phyloP scores from a whole-genome alignment of 768 basidiomycete genomes.

The Pleurotus cornucopiae region DNA sequence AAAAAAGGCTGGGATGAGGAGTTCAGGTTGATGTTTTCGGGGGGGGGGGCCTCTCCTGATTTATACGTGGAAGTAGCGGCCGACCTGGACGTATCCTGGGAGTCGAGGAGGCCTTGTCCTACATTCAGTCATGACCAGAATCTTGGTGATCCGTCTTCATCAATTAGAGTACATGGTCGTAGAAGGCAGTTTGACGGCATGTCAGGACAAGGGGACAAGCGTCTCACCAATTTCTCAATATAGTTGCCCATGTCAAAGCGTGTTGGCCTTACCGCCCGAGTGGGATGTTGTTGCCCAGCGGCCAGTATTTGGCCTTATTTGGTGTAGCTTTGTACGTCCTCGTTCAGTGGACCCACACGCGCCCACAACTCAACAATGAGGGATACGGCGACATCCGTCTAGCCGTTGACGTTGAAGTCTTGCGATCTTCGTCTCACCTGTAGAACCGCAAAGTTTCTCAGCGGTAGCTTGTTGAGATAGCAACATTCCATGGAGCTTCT shows the following conservation, averaged over 20 bases:
- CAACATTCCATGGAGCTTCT: neutral
- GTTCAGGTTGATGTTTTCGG: no score
- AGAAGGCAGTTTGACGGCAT: no score
- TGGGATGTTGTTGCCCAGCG: neutral
- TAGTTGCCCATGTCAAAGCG: conserved; percentile 1
- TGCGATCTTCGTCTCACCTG: no score
- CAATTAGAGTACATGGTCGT: no score
- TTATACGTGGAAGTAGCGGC: conserved; percentile 3
- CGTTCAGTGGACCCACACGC: conserved; percentile 7
- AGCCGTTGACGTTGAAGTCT: no score
- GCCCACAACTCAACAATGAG: neutral
- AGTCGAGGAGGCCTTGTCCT: neutral
- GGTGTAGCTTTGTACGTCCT: conserved; percentile 2
- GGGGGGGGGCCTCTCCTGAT: neutral
- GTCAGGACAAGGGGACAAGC: neutral
- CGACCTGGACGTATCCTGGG: neutral
- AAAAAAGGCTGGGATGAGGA: no score
- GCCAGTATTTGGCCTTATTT: neutral
- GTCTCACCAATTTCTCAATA: neutral
- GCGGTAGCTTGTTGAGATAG: neutral
- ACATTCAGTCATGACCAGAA: neutral
- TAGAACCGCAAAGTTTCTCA: no score
- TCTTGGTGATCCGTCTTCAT: no score
- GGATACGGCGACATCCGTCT: neutral
- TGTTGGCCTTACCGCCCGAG: neutral